A percentile compares a stretch with the other conserved stretches of the same genome.
Evolutionary conservation across 768 basidiomycete genomes (phyloP).

Genomic region (Boletus rufocinnamomeus): DNA sequence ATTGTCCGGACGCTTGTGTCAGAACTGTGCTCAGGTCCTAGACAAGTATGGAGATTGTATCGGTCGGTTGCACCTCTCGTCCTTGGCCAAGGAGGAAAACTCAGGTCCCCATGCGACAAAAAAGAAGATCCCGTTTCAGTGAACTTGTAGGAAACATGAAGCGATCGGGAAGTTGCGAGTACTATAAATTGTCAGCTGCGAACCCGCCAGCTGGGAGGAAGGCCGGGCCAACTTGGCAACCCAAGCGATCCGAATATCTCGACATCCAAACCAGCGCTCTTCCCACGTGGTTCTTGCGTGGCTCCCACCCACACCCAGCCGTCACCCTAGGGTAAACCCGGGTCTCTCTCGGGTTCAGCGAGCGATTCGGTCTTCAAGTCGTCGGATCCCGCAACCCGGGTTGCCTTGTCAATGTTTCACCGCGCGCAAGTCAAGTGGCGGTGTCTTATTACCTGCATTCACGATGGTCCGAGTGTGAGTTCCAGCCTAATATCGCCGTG

Average conservation of each 20-base stretch:
- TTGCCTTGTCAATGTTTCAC: conserved; percentile 2
- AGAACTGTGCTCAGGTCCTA: background rate
- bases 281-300: conserved; percentile 29
- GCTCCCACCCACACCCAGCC: conserved; percentile 25
- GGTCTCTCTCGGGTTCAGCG: conserved; percentile 16
- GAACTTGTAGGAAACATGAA: conserved; percentile 12
- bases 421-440: conserved; percentile 6
- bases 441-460: conserved; percentile 5
- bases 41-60: background rate
- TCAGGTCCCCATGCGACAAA: conserved; percentile 16
- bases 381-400: conserved; percentile 19
- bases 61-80: background rate
- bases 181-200: conserved; percentile 18
- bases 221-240: conserved; percentile 8
- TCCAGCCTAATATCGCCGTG: conserved; percentile 14
- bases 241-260: conserved; percentile 19
- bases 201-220: conserved; percentile 16
- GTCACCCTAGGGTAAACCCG: background rate
- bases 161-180: conserved; percentile 25
- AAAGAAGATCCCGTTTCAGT: conserved; percentile 17
- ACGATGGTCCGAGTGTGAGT: conserved; percentile 11
- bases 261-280: conserved; percentile 20
- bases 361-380: conserved; percentile 7
- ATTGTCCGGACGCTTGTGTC: conserved; percentile 18
- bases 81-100: conserved; percentile 7